A percentile compares a stretch with the other conserved stretches of the same genome.
Conservation (phyloP, 352 stramenopile genomes). For the Globisporangium iwayamae region DNA sequence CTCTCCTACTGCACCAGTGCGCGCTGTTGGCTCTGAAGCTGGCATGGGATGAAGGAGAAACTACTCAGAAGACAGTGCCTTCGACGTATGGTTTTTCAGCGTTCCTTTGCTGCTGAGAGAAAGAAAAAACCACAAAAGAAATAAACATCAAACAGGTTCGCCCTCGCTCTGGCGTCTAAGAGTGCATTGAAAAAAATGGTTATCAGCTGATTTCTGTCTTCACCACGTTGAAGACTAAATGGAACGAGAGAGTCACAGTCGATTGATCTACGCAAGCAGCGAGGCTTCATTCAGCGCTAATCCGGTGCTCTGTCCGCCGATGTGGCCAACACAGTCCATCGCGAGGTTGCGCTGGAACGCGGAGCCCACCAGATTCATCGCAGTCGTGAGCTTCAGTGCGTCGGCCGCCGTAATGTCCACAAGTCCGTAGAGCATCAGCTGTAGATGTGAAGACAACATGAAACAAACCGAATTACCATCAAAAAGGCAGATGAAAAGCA, state of each 20-base stretch:
- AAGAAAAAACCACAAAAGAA: background rate
- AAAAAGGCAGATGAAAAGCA: background rate
- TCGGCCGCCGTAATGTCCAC: conserved; percentile 56
- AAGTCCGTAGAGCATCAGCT: conserved; percentile 65
- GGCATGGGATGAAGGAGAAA: background rate
- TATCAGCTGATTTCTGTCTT: background rate
- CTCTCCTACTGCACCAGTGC: background rate
- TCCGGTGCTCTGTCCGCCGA: conserved; percentile 60
- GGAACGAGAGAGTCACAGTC: background rate
- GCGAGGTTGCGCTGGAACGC: conserved; percentile 54
- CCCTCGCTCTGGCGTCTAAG: background rate
- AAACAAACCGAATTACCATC: background rate
- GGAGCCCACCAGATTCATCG: conserved; percentile 52
- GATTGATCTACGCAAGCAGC: conserved; percentile 18
- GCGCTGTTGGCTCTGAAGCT: background rate
- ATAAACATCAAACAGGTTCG: conserved; percentile 9
- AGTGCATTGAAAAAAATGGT: background rate
- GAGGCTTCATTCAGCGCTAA: conserved; percentile 48
- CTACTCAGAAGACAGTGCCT: background rate
- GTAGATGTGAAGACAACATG: conserved; percentile 4
- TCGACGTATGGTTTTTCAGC: conserved; percentile 5
- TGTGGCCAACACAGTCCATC: conserved; percentile 76
- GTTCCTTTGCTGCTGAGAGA: background rate
- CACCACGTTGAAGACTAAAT: background rate
- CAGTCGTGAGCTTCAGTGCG: conserved; percentile 64